phyloP scores from a whole-genome alignment of 306 rosid genomes.

The Dryas drummondii region DNA sequence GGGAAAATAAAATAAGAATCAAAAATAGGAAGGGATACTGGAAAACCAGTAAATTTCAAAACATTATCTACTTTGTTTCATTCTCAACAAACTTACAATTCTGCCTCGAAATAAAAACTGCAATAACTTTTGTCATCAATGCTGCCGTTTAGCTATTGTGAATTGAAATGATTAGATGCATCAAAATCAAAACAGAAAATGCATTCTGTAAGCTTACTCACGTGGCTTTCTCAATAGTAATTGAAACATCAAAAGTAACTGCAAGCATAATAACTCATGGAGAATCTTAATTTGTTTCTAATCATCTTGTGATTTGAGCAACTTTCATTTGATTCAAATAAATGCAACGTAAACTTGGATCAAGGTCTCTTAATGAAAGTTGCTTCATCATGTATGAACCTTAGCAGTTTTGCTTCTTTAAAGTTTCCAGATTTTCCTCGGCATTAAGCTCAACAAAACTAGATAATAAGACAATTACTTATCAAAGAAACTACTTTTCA shows the following conservation, averaged over 20 bases:
- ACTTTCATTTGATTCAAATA: background rate
- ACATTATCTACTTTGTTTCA: background rate
- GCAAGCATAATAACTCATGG: background rate
- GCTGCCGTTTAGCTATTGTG: background rate
- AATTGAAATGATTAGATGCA: background rate
- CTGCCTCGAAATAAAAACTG: background rate
- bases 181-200: background rate
- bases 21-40: background rate
- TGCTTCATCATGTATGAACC: background rate
- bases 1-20: background rate
- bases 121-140: background rate
- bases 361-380: background rate
- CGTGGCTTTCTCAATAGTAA: background rate
- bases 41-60: background rate
- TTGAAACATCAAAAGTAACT: background rate
- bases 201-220: background rate
- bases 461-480: background rate
- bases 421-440: background rate
- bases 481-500: conserved; percentile 1
- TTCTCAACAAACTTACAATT: background rate
- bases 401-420: background rate
- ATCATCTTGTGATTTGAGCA: background rate
- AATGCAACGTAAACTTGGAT: background rate
- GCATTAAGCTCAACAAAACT: conserved; percentile 12
- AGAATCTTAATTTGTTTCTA: background rate